Percentiles rank a stretch among this genome's conserved stretches.
phyloP scores from a whole-genome alignment of 805 yeast genomes.

The Lipomyces yamadae region DNA sequence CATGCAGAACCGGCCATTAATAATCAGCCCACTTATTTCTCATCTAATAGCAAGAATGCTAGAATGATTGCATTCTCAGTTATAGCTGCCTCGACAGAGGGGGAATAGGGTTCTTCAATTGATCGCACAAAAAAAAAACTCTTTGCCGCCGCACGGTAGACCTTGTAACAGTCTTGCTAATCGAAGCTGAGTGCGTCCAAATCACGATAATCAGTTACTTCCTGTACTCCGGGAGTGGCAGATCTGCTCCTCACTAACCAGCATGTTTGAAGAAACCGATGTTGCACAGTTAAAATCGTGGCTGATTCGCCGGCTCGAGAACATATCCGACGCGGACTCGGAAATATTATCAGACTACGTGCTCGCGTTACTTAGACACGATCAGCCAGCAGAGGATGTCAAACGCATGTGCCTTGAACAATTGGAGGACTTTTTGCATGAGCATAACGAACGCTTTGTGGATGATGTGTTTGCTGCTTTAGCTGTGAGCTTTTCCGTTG shows the following conservation, averaged over 20 bases:
- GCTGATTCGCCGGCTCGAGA: conserved; percentile 40
- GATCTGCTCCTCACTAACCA: not conserved
- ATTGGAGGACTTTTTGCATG: conserved; percentile 50
- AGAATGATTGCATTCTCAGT: too few species aligned
- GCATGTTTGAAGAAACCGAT: conserved; percentile 25
- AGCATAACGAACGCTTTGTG: conserved; percentile 43
- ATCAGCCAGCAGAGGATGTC: conserved; percentile 47
- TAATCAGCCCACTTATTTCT: too few species aligned
- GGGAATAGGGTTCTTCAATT: too few species aligned
- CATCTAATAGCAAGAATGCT: too few species aligned
- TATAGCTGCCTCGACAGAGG: too few species aligned
- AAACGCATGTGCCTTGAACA: conserved; percentile 45
- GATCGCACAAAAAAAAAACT: too few species aligned
- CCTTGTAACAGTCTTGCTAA: too few species aligned
- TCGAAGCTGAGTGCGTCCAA: not conserved
- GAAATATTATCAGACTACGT: conserved; percentile 54
- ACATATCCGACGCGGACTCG: conserved; percentile 50
- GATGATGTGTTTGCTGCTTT: conserved; percentile 45
- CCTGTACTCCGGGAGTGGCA: not conserved
- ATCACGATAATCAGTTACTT: not conserved
- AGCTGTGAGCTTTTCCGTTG: not conserved
- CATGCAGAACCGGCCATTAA: too few species aligned
- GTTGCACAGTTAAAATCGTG: conserved; percentile 40
- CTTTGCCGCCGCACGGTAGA: too few species aligned
- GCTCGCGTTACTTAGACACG: conserved; percentile 50